Evolutionary conservation across 2,329 filamentous ascomycete genomes (phyloP), one percentile per base, ranked within the genome.

Genomic region (Coniochaeta prunicola): DNA sequence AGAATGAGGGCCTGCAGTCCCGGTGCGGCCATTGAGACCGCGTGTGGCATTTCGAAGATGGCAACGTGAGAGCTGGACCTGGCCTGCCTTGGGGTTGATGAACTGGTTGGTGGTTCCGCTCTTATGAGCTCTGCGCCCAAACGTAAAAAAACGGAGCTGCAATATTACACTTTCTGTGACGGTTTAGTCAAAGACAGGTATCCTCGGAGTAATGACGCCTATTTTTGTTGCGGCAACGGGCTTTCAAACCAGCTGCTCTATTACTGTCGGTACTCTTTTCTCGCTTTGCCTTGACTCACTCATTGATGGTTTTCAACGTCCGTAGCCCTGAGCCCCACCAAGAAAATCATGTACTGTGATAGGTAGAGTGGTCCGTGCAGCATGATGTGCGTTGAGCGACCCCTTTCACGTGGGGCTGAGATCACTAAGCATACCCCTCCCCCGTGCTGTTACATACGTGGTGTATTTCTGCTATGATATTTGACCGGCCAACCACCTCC

Each of bases 1-100:
- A 94, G 81, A 60, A 94, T 91, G 64, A 94, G 76, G 66, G 90
- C 90, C 77, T 93, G 90, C 65, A 94, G 86, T 76, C 89, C 89
- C 59, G 88, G 85, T 59, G 87, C 81, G 66, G 89, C 87, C 77
- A 89, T 86, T 28, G 86, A 81, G 57, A 85, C 82, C 61, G 88
- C 88, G 78, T 92, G 89, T 68, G 89, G 89, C 89, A 92, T 92
- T 57, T 56, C 42, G 26, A 56, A 42, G 48, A 4, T 56, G 45
- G n/a, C n/a, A n/a, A n/a, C n/a, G n/a, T n/a, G n/a, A n/a, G n/a
- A n/a, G n/a, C n/a, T n/a, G n/a, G n/a, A n/a, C n/a, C n/a, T n/a
- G n/a, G n/a, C n/a, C n/a, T n/a, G n/a, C n/a, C n/a, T 31, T 42
- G 36, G n/a, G 40, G 36, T 10, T 56, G 50, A 28, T 28, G 54